phyloP scores from a whole-genome alignment of 768 basidiomycete genomes.

The Collybia sp. region DNA sequence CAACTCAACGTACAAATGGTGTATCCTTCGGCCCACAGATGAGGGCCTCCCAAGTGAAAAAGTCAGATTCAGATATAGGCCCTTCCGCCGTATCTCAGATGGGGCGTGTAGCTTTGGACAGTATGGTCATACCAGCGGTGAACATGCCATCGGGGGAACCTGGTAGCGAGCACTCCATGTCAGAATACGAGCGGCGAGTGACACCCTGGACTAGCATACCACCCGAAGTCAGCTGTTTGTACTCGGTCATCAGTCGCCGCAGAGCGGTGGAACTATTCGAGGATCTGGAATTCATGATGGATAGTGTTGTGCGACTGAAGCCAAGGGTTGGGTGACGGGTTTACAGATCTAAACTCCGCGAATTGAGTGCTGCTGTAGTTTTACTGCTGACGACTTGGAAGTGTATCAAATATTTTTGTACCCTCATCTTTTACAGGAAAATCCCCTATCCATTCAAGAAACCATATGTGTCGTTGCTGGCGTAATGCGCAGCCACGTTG shows the following conservation, averaged over 20 bases:
- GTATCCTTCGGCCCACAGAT: constrained; percentile 94
- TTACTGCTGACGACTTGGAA: too few relatives aligned
- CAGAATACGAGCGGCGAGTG: constrained; percentile 1
- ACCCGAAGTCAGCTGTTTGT: constrained; percentile 79
- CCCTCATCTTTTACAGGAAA: too few relatives aligned
- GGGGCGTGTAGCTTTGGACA: background rate
- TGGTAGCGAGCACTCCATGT: constrained; percentile 20
- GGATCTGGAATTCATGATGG: constrained; percentile 54
- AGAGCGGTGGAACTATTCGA: constrained; percentile 67
- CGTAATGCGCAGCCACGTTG: too few relatives aligned
- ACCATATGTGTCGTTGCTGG: too few relatives aligned
- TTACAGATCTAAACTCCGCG: constrained; percentile 3
- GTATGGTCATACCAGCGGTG: constrained; percentile 60
- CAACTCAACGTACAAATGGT: constrained; percentile 65
- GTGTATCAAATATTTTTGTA: background rate
- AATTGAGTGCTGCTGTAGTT: too few relatives aligned
- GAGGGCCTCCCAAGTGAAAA: constrained; percentile 95
- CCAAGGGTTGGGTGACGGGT: background rate
- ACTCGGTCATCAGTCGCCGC: constrained; percentile 88
- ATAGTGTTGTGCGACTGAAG: background rate
- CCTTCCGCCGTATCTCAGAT: constrained; percentile 36
- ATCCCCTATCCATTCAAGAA: too few relatives aligned
- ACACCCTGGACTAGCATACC: constrained; percentile 35
- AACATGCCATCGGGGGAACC: constrained; percentile 95
- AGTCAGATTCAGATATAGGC: constrained; percentile 86